Conservation (phyloP, 106 monocot genomes). For the Dendrobium catenatum region DNA sequence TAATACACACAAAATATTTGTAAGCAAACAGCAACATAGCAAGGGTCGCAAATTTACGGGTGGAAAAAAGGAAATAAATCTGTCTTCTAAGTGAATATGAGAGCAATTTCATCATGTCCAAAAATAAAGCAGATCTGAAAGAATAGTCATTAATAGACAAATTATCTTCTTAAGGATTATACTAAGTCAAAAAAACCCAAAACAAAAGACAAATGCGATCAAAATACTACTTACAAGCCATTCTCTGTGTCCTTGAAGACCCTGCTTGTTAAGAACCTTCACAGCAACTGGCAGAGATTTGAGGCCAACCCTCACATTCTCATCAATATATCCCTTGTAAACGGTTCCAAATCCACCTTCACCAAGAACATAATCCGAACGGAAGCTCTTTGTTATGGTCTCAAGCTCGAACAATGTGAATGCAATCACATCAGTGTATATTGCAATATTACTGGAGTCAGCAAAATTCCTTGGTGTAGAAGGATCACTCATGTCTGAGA, state of each 20-base stretch:
- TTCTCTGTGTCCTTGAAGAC: slow-evolving; percentile 7
- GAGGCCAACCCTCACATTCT: slow-evolving; percentile 1
- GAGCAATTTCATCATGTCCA: not conserved
- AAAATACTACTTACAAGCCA: slow-evolving; percentile 3
- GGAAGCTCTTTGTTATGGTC: slow-evolving; percentile 37
- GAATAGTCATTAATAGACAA: not conserved
- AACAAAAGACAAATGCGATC: not conserved
- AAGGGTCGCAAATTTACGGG: not conserved
- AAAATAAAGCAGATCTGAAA: not conserved
- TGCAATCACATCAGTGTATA: slow-evolving; percentile 87
- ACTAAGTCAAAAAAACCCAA: not conserved
- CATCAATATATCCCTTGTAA: slow-evolving; percentile 8
- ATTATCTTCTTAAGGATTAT: not conserved
- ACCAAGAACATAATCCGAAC: slow-evolving; percentile 5
- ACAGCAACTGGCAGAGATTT: slow-evolving; percentile 5
- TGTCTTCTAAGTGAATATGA: not conserved
- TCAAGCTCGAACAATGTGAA: slow-evolving; percentile 94
- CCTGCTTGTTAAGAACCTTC: not conserved
- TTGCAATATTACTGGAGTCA: slow-evolving; percentile 74
- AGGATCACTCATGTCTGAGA: slow-evolving; percentile 65
- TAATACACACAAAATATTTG: too few species aligned
- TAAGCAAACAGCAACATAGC: not conserved
- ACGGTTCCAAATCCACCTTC: slow-evolving; percentile 9
- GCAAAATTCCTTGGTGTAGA: slow-evolving; percentile 58
- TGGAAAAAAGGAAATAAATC: not conserved